Evolutionary conservation across 2,329 filamentous ascomycete genomes (phyloP).

Genomic region (Paecilomyces sp.): DNA sequence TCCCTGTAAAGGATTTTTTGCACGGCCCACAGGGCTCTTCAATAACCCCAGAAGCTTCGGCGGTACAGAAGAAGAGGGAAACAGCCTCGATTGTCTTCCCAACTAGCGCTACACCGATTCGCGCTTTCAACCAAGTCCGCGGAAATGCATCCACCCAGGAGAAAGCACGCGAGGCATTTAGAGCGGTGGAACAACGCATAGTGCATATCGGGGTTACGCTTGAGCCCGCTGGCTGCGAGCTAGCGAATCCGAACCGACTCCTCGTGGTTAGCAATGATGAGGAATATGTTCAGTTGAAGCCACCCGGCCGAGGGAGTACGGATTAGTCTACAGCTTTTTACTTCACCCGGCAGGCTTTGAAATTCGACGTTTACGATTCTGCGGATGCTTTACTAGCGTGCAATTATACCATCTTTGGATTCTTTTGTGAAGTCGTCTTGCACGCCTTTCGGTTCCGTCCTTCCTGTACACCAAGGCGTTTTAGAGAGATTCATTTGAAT

Average conservation of each 20-base stretch:
- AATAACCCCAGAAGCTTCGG: conserved; percentile 39
- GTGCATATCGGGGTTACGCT: conserved; percentile 46
- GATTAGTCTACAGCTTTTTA: background rate
- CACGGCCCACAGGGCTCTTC: conserved; percentile 39
- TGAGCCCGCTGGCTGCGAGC: conserved; percentile 45
- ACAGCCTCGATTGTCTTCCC: conserved; percentile 30
- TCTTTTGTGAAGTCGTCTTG: background rate
- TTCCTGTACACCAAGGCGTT: background rate
- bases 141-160: conserved; percentile 36
- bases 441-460: background rate
- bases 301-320: conserved; percentile 1
- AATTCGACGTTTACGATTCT: background rate
- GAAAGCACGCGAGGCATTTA: conserved; percentile 38
- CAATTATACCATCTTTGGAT: background rate
- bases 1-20: conserved; percentile 36
- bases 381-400: background rate
- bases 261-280: conserved; percentile 45
- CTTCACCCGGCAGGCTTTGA: background rate
- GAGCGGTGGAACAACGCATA: conserved; percentile 44
- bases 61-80: conserved; percentile 7
- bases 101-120: conserved; percentile 25
- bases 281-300: conserved; percentile 33
- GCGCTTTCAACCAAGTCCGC: conserved; percentile 37
- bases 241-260: conserved; percentile 47
- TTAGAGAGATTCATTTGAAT: background rate